These are phyloP conservation scores for Psidium friedrichsthalianum DNA, from an alignment of 345 rosid species.

Conservation along the genomic window DNA sequence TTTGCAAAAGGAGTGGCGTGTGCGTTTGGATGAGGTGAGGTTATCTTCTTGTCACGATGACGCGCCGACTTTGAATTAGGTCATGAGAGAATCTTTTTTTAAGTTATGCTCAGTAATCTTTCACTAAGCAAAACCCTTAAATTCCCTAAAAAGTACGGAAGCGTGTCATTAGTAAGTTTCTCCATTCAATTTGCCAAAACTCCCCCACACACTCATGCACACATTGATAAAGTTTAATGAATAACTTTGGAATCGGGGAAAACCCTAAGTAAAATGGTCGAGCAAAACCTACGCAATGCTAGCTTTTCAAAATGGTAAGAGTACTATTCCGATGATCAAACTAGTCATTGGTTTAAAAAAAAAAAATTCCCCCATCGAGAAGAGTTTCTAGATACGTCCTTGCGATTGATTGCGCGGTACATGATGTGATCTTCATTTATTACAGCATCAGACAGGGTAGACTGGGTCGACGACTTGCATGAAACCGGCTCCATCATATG, in stretches of 20 bases:
- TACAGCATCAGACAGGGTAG: background rate
- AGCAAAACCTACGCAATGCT: background rate
- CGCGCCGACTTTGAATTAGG: background rate
- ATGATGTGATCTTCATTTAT: background rate
- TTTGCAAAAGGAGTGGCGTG: background rate
- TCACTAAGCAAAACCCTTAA: background rate
- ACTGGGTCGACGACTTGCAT: background rate
- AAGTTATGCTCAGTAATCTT: background rate
- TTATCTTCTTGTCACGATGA: background rate
- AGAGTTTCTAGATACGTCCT: background rate
- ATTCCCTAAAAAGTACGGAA: background rate
- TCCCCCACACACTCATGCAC: background rate
- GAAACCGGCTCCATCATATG: background rate
- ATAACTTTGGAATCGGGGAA: background rate
- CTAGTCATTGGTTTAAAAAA: background rate
- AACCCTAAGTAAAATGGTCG: background rate
- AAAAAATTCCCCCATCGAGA: background rate
- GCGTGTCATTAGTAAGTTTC: background rate
- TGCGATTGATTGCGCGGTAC: background rate
- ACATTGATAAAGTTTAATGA: background rate
- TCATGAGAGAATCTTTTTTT: background rate
- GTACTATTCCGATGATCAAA: background rate
- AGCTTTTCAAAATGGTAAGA: too few species aligned
- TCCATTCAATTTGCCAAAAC: background rate
- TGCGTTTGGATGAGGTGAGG: background rate